Evolutionary conservation across 305 asterid species (phyloP), one percentile per base, ranked within the genome.

Genomic region (Solanum hybrid): DNA sequence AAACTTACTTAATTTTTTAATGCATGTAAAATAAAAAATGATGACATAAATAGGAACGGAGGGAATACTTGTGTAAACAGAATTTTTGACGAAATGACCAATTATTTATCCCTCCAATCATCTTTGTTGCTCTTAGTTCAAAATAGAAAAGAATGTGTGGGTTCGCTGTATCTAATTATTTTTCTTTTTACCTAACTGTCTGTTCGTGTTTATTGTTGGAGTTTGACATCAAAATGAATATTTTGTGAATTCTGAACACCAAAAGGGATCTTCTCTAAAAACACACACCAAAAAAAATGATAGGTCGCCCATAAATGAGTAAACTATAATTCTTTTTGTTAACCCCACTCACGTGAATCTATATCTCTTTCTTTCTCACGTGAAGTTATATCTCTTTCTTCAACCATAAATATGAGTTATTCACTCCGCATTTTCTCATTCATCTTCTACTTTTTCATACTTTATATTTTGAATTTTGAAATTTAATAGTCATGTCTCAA

Each of bases 261-360:
- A 57, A 6, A 57, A 2, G n/a, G 0, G 1, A 57, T 17, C n/a
- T 0, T 57, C 0, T 17, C 9, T 2, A 57, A 57, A 6, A 6
- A 45, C 0, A 57, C 70, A 57, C 0, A 51, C 0, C 1, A 0
- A 57, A 57, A 51, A 17, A 17, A 17, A 41, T 0, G 17, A 57
- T 0, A 17, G 9, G 0, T 51, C 3, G 8, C 3, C 0, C 8
- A 51, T 0, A 15, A 57, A 57, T 57, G 70, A 17, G 24, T 57
- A 0, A 6, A 2, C 0, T 17, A 17, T 57, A 57, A 57, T 45
- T 17, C 10, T 17, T 57, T 57, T 57, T 57, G 70, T 57, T 17
- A 57, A 57, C 9, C 0, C 3, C 4, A 0, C 24, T 57, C 70
- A 57, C 4, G 1, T 57, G 4, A 17, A 17, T 17, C 0, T 57